phyloP scores from a whole-genome alignment of 352 stramenopile species.

The Globisporangium sylvaticum region DNA sequence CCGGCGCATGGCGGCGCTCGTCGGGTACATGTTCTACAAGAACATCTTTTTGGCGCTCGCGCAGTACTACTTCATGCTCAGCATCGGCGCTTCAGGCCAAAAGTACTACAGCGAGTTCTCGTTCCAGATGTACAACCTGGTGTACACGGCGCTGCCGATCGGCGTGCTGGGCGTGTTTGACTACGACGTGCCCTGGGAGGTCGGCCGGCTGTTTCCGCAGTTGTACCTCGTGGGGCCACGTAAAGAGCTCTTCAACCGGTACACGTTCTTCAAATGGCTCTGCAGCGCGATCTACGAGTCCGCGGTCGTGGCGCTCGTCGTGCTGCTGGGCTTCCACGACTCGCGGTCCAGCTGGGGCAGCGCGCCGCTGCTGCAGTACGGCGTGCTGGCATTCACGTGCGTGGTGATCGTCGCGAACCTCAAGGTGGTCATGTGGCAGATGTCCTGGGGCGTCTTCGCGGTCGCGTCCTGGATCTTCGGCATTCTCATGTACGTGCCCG shows the following conservation, averaged over 20 bases:
- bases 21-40: constrained; percentile 99
- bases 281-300: constrained; percentile 67
- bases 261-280: constrained; percentile 86
- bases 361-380: constrained; percentile 87
- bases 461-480: constrained; percentile 52
- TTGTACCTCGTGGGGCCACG: constrained; percentile 74
- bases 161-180: constrained; percentile 74
- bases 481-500: constrained; percentile 59
- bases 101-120: constrained; percentile 79
- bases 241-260: constrained; percentile 80
- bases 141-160: constrained; percentile 92
- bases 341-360: constrained; percentile 74
- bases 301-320: constrained; percentile 57
- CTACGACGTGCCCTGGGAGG: constrained; percentile 72
- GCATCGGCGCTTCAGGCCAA: constrained; percentile 87
- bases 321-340: constrained; percentile 72
- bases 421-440: constrained; percentile 85
- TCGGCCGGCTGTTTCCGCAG: constrained; percentile 60
- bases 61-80: constrained; percentile 92
- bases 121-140: constrained; percentile 92
- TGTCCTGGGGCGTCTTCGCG: constrained; percentile 66
- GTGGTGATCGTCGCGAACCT: constrained; percentile 92
- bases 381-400: constrained; percentile 90
- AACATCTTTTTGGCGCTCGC: constrained; percentile 92
- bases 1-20: constrained; percentile 90